A percentile compares a stretch with the other conserved stretches of the same genome.
These are phyloP conservation scores for Nitzschia sp. DNA, from an alignment of 108 stramenopile genomes.

Conservation along the genomic window DNA sequence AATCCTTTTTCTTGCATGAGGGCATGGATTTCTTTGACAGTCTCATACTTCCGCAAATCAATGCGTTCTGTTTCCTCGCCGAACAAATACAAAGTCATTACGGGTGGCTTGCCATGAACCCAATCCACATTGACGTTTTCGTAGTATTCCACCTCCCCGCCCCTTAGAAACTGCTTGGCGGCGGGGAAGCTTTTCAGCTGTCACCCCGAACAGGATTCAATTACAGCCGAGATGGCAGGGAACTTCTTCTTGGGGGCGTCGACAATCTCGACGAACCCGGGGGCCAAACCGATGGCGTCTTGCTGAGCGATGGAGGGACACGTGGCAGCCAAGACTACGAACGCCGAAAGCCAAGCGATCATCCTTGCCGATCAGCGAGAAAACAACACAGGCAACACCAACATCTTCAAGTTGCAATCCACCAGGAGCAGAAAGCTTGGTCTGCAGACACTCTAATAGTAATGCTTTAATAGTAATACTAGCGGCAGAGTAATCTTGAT, in stretches of 20 bases:
- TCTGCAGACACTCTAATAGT: too few species aligned
- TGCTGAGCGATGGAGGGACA: too few species aligned
- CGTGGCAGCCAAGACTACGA: too few species aligned
- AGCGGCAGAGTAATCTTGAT: too few species aligned
- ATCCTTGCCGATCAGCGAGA: too few species aligned
- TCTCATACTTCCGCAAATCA: background rate
- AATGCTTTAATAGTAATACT: too few species aligned
- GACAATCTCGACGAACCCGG: background rate
- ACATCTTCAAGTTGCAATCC: too few species aligned
- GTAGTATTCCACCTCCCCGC: slow-evolving; percentile 10
- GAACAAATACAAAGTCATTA: background rate
- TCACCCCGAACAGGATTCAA: slow-evolving; percentile 18
- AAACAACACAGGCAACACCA: too few species aligned
- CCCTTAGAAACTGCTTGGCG: slow-evolving; percentile 6
- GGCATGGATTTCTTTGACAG: background rate
- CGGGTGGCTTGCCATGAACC: background rate
- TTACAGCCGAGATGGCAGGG: background rate
- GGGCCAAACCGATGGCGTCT: background rate
- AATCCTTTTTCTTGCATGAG: slow-evolving; percentile 10
- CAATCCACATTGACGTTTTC: background rate
- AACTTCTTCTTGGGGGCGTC: background rate
- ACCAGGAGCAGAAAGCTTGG: too few species aligned
- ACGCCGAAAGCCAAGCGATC: too few species aligned
- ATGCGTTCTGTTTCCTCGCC: background rate
- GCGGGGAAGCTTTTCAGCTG: slow-evolving; percentile 9